Base-by-base conservation (phyloP, 78 protist species). In the Dictyostelium purpureum region DNA sequence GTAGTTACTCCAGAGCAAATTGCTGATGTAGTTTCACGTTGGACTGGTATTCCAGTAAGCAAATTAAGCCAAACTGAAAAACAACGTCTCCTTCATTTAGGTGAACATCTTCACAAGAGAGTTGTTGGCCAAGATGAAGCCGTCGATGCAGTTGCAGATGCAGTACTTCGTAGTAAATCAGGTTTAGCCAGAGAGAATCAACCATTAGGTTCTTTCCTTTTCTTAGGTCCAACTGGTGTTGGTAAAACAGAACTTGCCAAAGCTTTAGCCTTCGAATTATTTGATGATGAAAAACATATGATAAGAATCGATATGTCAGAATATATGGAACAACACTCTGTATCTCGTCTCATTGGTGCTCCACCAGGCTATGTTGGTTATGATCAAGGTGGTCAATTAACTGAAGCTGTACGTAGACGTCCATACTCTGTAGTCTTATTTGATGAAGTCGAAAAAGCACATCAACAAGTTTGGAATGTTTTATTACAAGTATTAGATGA, bases 281-380 rank as follows among this genome's bases (percentile, higher is more conserved):
- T 97, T 38, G 98, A 99, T 93, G 96, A 96, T 54, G 99, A 98
- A 77, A 49, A 85, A 43, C 85, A 93, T 77, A 94, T 99, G 61
- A 94, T 98, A 38, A 97, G 99, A 49, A 66, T 99, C 26, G 99
- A 99, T 90, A 99, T 98, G 99, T 61, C 77, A 18, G 99, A 99
- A 95, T 99, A 96, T 94, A 96, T 95, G 98, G 99, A 99, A 89
- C 73, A 89, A 79, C 99, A 97, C 45, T 11, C 97, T 0, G 99
- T 98, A 1, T 51, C 99, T 2, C 79, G 99, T 31, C 92, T 99
- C 38, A 98, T 99, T 65, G 99, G 99, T 35, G 94, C 99, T 21
- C 99, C 99, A 5, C 99, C 99, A 7, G 99, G 99, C 12, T 99
- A 99, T 73, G 99, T 99, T 10, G 99, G 99, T 31, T 95, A 97